Evolutionary conservation across 2,329 filamentous ascomycete genomes (phyloP).

Genomic region (Orbilia javanica): DNA sequence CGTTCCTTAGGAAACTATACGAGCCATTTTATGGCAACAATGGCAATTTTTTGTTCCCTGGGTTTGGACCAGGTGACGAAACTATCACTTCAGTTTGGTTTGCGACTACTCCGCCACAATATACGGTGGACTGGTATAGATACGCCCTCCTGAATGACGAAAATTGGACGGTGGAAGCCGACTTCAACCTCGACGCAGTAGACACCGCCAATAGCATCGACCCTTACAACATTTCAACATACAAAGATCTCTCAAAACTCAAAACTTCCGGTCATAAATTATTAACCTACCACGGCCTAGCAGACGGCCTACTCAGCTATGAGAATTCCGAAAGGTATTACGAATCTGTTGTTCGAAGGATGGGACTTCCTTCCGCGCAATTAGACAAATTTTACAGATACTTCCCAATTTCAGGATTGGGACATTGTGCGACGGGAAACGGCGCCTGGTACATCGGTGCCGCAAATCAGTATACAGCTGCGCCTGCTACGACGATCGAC

Average conservation of each 20-base stretch:
- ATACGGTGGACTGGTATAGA: constrained; percentile 65
- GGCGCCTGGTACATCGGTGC: constrained; percentile 59
- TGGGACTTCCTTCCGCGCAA: constrained; percentile 58
- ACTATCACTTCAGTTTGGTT: constrained; percentile 32
- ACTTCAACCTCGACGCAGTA: constrained; percentile 63
- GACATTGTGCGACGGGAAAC: constrained; percentile 63
- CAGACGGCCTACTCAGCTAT: constrained; percentile 66
- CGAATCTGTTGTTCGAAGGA: constrained; percentile 57
- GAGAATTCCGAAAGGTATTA: constrained; percentile 41
- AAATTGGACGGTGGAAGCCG: constrained; percentile 64
- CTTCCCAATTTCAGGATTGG: constrained; percentile 63
- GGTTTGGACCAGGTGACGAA: constrained; percentile 46
- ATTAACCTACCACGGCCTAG: constrained; percentile 68
- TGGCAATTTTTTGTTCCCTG: constrained; percentile 63
- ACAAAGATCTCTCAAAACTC: constrained; percentile 65
- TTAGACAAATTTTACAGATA: constrained; percentile 63
- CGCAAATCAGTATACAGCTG: background rate
- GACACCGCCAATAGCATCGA: constrained; percentile 65
- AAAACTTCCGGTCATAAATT: constrained; percentile 66
- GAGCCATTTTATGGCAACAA: constrained; percentile 64
- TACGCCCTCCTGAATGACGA: constrained; percentile 67
- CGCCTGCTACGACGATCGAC: constrained; percentile 15
- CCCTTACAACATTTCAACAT: constrained; percentile 66
- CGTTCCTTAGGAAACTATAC: constrained; percentile 63
- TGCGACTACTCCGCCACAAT: background rate